A percentile compares a stretch with the other conserved stretches of the same genome.
phyloP scores from a whole-genome alignment of 2,329 filamentous ascomycete species.

The Aspergillus ruber region DNA sequence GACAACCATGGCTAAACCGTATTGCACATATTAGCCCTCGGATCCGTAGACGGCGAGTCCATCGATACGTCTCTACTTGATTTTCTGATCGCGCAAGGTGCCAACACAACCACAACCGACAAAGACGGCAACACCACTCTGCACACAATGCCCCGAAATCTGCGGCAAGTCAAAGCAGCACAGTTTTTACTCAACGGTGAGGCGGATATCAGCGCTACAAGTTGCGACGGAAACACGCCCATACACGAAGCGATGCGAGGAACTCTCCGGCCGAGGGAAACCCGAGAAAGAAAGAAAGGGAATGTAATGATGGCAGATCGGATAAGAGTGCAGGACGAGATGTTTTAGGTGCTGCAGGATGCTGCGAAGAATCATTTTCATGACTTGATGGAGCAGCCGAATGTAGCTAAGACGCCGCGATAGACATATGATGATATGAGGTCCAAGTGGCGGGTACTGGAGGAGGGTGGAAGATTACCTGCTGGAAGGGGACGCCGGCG shows the following conservation, averaged over 20 bases:
- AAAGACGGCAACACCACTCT: conserved; percentile 16
- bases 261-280: conserved; percentile 1
- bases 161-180: conserved; percentile 13
- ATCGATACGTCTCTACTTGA: conserved; percentile 12
- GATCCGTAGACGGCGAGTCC: conserved; percentile 5
- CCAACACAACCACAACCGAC: conserved; percentile 12
- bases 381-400: conserved; percentile 15
- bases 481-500: too few relatives aligned
- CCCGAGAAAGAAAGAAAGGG: background rate
- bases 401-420: conserved; percentile 17
- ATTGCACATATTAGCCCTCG: conserved; percentile 12
- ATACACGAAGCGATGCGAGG: conserved; percentile 15
- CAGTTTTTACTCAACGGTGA: conserved; percentile 11
- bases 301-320: conserved; percentile 6
- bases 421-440: conserved; percentile 7
- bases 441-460: background rate
- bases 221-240: conserved; percentile 14
- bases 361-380: background rate
- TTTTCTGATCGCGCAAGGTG: conserved; percentile 13
- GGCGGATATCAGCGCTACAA: conserved; percentile 12
- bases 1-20: conserved; percentile 11
- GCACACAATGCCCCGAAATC: conserved; percentile 15
- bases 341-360: conserved; percentile 8
- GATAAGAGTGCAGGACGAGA: conserved; percentile 13
- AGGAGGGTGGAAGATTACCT: too few relatives aligned